Evolutionary conservation across 164 flowering plant genomes (phyloP), one percentile per base, ranked within the genome.

Genomic region (Brasenia schreberi): DNA sequence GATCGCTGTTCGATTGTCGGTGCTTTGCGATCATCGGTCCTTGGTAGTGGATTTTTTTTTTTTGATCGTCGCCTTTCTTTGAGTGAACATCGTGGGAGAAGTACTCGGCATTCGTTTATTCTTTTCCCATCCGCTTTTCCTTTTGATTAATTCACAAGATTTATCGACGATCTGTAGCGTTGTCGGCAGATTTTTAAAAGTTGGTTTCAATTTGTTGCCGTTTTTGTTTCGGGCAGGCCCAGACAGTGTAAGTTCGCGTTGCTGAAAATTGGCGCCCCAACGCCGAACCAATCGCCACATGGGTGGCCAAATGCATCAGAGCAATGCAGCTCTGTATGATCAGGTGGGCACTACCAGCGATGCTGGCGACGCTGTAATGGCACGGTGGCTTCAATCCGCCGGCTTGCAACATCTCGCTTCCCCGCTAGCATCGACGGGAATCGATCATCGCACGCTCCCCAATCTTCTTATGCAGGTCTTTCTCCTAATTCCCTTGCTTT

Each of bases 341-440:
- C 89, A 85, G 69, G 81, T 81, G 2, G 90, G 82, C 3, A 75
- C 88, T 12, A 68, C 82, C 0, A 75, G 77, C 18, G 97, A 94
- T 62, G 88, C 96, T 4, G 92, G 94, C 0, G 99, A 94, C 74
- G 96, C 99, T 0, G 99, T 94, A 71, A 91, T 85, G 96, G 97
- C 97, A 2, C 83, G 99, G 61, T 94, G 97, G 97, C 87, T 91
- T 14, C 99, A 91, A 78, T 94, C 97, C 42, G 95, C 97, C 0
- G 98, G 98, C 64, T 77, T 94, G 85, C 98, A 91, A 88, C 99
- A 94, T 87, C 89, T 94, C 78, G 98, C 92, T 70, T 86, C 98
- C 56, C 98, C 98, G 42, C 61, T 86, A 82, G 93, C 97, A 59
- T 84, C 97, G n/a, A 76, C 88, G 0, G 92, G 87, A 6, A 74